phyloP scores from a whole-genome alignment of 768 basidiomycete genomes.

The Tephrocybe sp. region DNA sequence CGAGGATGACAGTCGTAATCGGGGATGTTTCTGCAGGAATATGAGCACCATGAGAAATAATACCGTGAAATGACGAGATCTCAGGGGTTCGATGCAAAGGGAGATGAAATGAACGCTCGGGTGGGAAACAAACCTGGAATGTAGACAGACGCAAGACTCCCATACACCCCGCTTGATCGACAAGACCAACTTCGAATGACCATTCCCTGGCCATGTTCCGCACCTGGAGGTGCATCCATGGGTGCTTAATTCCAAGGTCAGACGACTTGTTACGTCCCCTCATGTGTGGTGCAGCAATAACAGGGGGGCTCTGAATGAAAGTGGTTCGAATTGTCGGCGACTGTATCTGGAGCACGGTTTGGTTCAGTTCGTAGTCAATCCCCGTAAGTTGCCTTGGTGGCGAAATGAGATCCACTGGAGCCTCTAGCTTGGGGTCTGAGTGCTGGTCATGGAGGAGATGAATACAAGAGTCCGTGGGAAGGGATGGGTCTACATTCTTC shows the following conservation, averaged over 20 bases:
- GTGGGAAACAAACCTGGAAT: slow-evolving; percentile 60
- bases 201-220: slow-evolving; percentile 65
- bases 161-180: slow-evolving; percentile 56
- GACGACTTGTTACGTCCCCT: slow-evolving; percentile 12
- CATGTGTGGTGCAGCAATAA: slow-evolving; percentile 8
- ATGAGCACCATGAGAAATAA: background rate
- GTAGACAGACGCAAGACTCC: slow-evolving; percentile 72
- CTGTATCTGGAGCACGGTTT: slow-evolving; percentile 77
- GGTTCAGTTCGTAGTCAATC: slow-evolving; percentile 40
- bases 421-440: slow-evolving; percentile 45
- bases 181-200: slow-evolving; percentile 74
- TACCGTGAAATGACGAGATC: background rate
- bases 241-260: slow-evolving; percentile 59
- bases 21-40: slow-evolving; percentile 48
- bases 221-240: slow-evolving; percentile 76
- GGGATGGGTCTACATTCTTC: slow-evolving; percentile 38
- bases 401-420: slow-evolving; percentile 45
- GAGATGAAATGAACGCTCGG: slow-evolving; percentile 2
- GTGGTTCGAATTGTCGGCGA: slow-evolving; percentile 70
- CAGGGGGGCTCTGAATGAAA: slow-evolving; percentile 61
- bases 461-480: slow-evolving; percentile 62
- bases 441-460: slow-evolving; percentile 60
- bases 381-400: slow-evolving; percentile 26
- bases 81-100: background rate
- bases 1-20: slow-evolving; percentile 36